Base-by-base conservation (phyloP, 805 yeast genomes). In the Candida jianshihensis region DNA sequence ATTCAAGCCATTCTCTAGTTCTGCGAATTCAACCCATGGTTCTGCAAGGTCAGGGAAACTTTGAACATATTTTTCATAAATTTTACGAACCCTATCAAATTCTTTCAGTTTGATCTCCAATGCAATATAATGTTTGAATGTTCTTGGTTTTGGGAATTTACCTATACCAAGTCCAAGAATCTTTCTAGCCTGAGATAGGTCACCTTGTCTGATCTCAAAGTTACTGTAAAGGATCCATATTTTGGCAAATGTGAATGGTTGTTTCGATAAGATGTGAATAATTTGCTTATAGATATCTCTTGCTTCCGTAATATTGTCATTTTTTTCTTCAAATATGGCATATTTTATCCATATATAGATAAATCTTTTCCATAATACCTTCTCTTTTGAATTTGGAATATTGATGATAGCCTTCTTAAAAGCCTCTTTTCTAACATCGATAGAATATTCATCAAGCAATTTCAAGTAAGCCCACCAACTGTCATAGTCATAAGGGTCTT, bases 391-490 rank as follows among this genome's bases (percentile, higher is more conserved):
- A 3, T 33, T 26, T 0, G 80, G 86, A 1, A 44, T 44, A 4
- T 51, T 40, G 0, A 55, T 38, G 3, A 76, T 50, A 0, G 85
- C 75, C 9, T 61, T 48, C 36, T 70, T 73, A 44, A 67, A 72
- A 10, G 60, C 56, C 2, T 61, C 61, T 17, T 63, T 44, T 13
- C 58, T 42, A 1, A 49, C 60, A 0, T 48, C 60, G 0, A 58
- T 50, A 11, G 49, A 44, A 15, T 64, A 51, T 18, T 68, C 65
- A 35, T 70, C 70, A 11, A 77, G 47, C 18, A 85, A 51, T 11
- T 71, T 64, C 2, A 86, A 40, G 48, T 78, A 79, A 1, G 73
- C 54, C 90, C 95, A 88, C 97, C 97, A 89, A 0, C 77, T 61
- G 48, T 83, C 92, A 55, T 75, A 78, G 58, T 85, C 84, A 0